Conservation (phyloP, 2,329 filamentous ascomycete genomes). For the Pseudogymnoascus sp. region DNA sequence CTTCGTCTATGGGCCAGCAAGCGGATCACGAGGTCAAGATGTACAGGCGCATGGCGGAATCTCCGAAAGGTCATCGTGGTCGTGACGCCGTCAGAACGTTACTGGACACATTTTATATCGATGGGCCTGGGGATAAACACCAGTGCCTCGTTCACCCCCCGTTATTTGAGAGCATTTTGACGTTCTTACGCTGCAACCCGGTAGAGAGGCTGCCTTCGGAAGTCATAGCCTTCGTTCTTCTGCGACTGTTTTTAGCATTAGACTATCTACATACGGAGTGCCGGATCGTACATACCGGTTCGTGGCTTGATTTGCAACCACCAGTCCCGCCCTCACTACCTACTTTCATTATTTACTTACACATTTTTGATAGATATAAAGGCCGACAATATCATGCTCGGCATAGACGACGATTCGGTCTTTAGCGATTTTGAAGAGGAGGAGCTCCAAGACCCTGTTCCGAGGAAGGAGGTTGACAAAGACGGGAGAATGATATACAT, state of each 20-base stretch:
- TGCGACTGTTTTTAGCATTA: slow-evolving; percentile 38
- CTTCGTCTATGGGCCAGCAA: slow-evolving; percentile 14
- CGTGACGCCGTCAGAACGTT: slow-evolving; percentile 30
- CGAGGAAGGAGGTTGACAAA: slow-evolving; percentile 36
- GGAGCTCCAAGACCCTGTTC: slow-evolving; percentile 36
- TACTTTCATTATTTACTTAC: slow-evolving; percentile 13
- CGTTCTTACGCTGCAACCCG: slow-evolving; percentile 32
- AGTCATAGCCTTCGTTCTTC: slow-evolving; percentile 34
- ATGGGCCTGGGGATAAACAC: slow-evolving; percentile 33
- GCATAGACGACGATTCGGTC: slow-evolving; percentile 33
- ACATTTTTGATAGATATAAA: slow-evolving; percentile 36
- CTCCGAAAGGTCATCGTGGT: slow-evolving; percentile 30
- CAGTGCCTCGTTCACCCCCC: slow-evolving; percentile 37
- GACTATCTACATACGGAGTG: slow-evolving; percentile 43
- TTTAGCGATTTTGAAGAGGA: slow-evolving; percentile 35
- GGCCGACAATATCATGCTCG: slow-evolving; percentile 42
- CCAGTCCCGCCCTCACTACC: not conserved
- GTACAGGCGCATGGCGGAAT: slow-evolving; percentile 35
- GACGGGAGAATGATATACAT: slow-evolving; percentile 37
- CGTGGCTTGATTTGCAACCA: slow-evolving; percentile 15
- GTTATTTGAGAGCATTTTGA: slow-evolving; percentile 22
- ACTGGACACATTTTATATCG: slow-evolving; percentile 35
- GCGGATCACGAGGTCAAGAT: slow-evolving; percentile 35
- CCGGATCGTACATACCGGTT: slow-evolving; percentile 42
- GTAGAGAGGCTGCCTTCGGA: slow-evolving; percentile 32